A percentile compares a stretch with the other conserved stretches of the same genome.
Conservation (phyloP, 1,139 yeast genomes). For the Yamadazyma friedrichii region DNA sequence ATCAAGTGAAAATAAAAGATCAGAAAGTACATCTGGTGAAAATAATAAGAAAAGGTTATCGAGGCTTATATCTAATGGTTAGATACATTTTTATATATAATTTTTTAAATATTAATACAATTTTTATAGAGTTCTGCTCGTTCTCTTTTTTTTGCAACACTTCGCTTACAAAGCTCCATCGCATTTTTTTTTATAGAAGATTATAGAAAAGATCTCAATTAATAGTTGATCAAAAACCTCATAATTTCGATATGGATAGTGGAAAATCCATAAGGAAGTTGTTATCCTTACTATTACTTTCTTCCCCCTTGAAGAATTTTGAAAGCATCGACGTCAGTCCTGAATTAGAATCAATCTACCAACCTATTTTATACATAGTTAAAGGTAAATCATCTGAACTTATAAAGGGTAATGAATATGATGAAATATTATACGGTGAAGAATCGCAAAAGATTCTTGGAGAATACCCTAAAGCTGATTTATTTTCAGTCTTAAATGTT, state of each 20-base stretch:
- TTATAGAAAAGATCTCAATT: neutral
- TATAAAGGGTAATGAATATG: slow-evolving; percentile 18
- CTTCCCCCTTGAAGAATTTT: slow-evolving; percentile 10
- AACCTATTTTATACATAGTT: slow-evolving; percentile 14
- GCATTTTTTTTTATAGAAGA: neutral
- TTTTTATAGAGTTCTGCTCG: too few species aligned
- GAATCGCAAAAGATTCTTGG: slow-evolving; percentile 14
- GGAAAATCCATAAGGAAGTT: slow-evolving; percentile 7
- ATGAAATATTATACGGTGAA: slow-evolving; percentile 15
- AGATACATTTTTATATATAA: neutral
- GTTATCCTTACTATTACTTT: slow-evolving; percentile 16
- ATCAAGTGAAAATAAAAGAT: slow-evolving; percentile 25
- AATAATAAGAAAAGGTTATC: slow-evolving; percentile 13
- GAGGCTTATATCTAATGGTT: slow-evolving; percentile 10
- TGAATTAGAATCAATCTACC: slow-evolving; percentile 7
- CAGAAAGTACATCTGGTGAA: slow-evolving; percentile 6
- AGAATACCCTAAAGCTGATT: slow-evolving; percentile 20
- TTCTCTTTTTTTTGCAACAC: too few species aligned
- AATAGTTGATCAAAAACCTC: too few species aligned
- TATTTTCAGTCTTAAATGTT: slow-evolving; percentile 19
- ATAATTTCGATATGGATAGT: slow-evolving; percentile 1
- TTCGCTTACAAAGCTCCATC: neutral
- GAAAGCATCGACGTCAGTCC: slow-evolving; percentile 1
- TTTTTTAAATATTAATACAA: neutral
- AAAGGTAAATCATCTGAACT: slow-evolving; percentile 28